Evolutionary conservation across 2,329 filamentous ascomycete genomes (phyloP), one percentile per base, ranked within the genome.

Genomic region (Alternaria dauci): DNA sequence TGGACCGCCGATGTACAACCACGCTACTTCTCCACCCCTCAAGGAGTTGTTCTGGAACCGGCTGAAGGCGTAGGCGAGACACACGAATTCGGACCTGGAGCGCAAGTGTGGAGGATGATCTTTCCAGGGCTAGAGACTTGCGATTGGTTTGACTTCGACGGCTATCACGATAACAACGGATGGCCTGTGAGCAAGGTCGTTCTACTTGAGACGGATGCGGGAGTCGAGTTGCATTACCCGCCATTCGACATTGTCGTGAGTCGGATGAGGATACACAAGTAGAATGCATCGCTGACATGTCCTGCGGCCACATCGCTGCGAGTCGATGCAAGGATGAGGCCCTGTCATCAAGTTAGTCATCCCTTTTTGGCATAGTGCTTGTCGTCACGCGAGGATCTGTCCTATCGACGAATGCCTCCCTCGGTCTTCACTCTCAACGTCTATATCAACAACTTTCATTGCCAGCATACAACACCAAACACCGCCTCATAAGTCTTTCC

Each of bases 61-160:
- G 63, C 70, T 9, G 72, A 73, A 36, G 71, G 72, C 1, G 66
- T 53, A 5, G 68, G 62, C 4, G 73, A 74, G 55, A 61, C 52
- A 12, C 66, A 54, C 1, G 56, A 71, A 43, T 74, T 73, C 57
- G 71, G 72, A 3, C 48, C 66, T 11, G 64, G 70, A 5, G 62
- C 68, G 23, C 72, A 73, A 28, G 65, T 74, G 0, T 76, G 71
- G 67, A 63, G 74, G 16, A 69, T 75, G 62, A 66, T 69, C 3
- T 60, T 68, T 14, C 69, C 72, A 16, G 73, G 69, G 4, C 50
- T 71, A 36, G 66, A 69, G 8, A 43, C 48, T 8, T 76, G 74
- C 46, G 69, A 76, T 50, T 76, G 71, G 70, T 75, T 71, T 55
- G 74, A 76, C 46, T 76, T 72, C 38, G 74, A 76, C 55, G 74